phyloP scores from a whole-genome alignment of 306 rosid genomes.

The Boehmeria nivea region DNA sequence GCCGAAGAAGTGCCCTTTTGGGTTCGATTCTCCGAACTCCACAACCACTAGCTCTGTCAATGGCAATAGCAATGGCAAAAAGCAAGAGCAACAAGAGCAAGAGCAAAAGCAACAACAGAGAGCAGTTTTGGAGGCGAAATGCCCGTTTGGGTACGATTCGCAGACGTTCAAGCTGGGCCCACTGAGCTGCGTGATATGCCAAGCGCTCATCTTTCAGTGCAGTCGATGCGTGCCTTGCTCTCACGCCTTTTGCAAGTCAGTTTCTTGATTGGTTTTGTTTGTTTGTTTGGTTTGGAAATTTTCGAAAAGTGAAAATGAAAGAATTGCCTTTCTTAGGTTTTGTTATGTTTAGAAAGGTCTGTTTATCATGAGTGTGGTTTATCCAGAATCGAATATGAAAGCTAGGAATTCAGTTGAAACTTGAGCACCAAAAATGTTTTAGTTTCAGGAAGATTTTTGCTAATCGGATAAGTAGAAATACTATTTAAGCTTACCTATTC shows the following conservation, averaged over 20 bases:
- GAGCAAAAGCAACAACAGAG: conserved; percentile 20
- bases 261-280: neutral
- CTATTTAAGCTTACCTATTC: too few species aligned
- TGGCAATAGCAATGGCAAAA: neutral
- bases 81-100: neutral
- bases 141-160: conserved; percentile 85
- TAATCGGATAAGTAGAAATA: too few species aligned
- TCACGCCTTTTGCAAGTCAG: conserved; percentile 74
- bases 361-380: too few species aligned
- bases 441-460: too few species aligned
- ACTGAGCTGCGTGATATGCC: conserved; percentile 82
- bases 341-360: too few species aligned
- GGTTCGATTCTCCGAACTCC: conserved; percentile 16
- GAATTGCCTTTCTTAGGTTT: too few species aligned
- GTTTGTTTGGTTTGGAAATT: conserved; percentile 6
- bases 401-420: too few species aligned
- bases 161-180: conserved; percentile 89
- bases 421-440: too few species aligned
- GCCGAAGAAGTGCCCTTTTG: conserved; percentile 34
- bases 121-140: conserved; percentile 44
- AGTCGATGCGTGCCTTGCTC: conserved; percentile 81
- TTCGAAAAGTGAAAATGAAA: too few species aligned
- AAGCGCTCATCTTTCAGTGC: conserved; percentile 35
- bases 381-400: too few species aligned
- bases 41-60: neutral